phyloP scores from a whole-genome alignment of 2,329 filamentous ascomycete species.

The Xylariaceae sp. region DNA sequence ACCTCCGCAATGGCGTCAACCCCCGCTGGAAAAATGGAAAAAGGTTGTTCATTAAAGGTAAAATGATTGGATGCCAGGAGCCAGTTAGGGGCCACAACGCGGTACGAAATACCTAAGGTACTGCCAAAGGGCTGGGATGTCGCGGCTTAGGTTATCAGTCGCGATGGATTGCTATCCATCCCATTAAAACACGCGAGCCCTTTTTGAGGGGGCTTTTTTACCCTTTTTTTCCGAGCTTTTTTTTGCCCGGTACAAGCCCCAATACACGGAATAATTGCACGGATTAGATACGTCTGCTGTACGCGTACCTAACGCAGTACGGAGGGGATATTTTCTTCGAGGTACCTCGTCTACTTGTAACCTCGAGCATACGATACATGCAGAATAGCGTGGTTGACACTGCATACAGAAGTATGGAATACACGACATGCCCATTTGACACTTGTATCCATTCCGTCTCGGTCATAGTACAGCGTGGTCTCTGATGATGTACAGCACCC shows the following conservation, averaged over 20 bases:
- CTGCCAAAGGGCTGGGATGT: constrained; percentile 7
- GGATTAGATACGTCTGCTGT: background rate
- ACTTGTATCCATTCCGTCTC: background rate
- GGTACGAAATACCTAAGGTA: constrained; percentile 11
- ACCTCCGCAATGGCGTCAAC: background rate
- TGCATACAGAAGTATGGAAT: background rate
- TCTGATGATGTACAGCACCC: too few species aligned
- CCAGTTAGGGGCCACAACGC: constrained; percentile 23
- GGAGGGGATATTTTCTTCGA: too few species aligned
- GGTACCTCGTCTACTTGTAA: too few species aligned
- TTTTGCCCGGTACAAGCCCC: constrained; percentile 9
- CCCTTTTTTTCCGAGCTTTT: background rate
- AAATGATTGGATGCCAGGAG: constrained; percentile 2
- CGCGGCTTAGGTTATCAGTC: constrained; percentile 13
- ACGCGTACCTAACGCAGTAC: background rate
- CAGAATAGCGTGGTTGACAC: background rate
- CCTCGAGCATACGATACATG: too few species aligned
- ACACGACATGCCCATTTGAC: too few species aligned
- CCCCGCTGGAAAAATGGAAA: background rate
- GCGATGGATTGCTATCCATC: background rate
- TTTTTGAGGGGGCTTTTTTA: background rate
- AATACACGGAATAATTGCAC: background rate
- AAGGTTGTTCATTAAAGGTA: background rate
- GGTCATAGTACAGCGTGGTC: background rate
- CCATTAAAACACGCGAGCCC: constrained; percentile 13